Percentiles rank a stretch among this genome's conserved stretches.
Evolutionary conservation across 2,329 filamentous ascomycete genomes (phyloP).

Genomic region (Fusarium newnesense): DNA sequence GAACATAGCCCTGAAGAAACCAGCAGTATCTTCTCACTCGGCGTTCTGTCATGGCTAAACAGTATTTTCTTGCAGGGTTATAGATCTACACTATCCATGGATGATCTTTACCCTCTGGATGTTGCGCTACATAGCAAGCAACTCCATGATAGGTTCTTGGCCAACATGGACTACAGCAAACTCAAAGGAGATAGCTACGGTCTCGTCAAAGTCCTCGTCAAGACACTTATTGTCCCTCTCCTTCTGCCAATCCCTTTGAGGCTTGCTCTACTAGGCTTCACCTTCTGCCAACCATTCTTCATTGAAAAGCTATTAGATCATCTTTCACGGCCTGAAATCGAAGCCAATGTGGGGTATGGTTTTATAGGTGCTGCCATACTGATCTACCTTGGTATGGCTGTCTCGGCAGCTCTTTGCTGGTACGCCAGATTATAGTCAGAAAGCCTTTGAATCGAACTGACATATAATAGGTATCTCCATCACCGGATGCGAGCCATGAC

Average conservation of each 20-base stretch:
- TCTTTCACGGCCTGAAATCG: neutral
- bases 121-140: conserved; percentile 16
- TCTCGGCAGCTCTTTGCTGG: neutral
- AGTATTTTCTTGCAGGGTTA: conserved; percentile 51
- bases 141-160: conserved; percentile 27
- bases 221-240: neutral
- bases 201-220: neutral
- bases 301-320: neutral
- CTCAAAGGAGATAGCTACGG: neutral
- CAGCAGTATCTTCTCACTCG: conserved; percentile 46
- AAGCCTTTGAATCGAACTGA: neutral
- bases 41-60: conserved; percentile 50
- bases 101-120: conserved; percentile 51
- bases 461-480: neutral
- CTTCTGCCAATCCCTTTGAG: neutral
- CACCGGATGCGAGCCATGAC: neutral
- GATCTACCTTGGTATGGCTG: neutral
- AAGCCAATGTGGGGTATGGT: neutral
- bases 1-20: conserved; percentile 53
- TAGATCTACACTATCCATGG: conserved; percentile 43
- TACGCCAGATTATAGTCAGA: neutral
- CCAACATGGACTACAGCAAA: conserved; percentile 32
- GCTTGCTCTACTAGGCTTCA: neutral
- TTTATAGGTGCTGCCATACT: neutral
- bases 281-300: neutral